A percentile compares a stretch with the other conserved stretches of the same genome.
These are phyloP conservation scores for Tetramitus jugosus DNA, from an alignment of 208 protist genomes.

Conservation along the genomic window DNA sequence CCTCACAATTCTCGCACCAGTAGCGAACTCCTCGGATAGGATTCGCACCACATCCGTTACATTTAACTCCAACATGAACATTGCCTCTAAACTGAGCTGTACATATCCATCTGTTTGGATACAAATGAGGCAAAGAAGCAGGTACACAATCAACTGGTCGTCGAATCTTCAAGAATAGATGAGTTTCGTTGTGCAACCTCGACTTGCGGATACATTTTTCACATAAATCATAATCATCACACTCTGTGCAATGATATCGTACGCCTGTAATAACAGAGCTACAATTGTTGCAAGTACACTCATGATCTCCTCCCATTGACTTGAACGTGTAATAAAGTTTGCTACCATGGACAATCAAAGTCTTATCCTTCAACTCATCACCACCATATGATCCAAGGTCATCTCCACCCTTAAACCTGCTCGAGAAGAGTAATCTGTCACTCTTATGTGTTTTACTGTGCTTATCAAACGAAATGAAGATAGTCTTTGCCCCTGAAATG, in stretches of 20 bases:
- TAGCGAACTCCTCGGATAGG: conserved; percentile 25
- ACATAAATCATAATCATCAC: conserved; percentile 28
- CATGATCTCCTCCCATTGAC: conserved; percentile 6
- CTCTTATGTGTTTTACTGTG: conserved; percentile 19
- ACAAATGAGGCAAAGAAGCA: conserved; percentile 19
- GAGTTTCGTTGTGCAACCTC: background rate
- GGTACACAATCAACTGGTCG: conserved; percentile 24
- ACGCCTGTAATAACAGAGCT: background rate
- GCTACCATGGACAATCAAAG: conserved; percentile 13
- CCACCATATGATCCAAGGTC: conserved; percentile 22
- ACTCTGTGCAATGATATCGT: conserved; percentile 22
- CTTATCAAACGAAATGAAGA: conserved; percentile 27
- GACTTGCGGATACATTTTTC: conserved; percentile 13
- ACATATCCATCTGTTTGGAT: background rate
- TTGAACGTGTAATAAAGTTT: conserved; percentile 4
- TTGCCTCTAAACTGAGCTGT: conserved; percentile 1
- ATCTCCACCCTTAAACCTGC: background rate
- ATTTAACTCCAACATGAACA: conserved; percentile 21
- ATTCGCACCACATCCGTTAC: conserved; percentile 6
- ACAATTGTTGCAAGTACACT: conserved; percentile 15
- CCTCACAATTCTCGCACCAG: conserved; percentile 26
- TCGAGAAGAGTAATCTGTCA: conserved; percentile 9
- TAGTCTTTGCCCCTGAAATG: conserved; percentile 21
- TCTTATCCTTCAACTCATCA: conserved; percentile 24
- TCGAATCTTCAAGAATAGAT: conserved; percentile 27